Conservation (phyloP, 352 stramenopile genomes). For the Ochromonadaceae sp. region DNA sequence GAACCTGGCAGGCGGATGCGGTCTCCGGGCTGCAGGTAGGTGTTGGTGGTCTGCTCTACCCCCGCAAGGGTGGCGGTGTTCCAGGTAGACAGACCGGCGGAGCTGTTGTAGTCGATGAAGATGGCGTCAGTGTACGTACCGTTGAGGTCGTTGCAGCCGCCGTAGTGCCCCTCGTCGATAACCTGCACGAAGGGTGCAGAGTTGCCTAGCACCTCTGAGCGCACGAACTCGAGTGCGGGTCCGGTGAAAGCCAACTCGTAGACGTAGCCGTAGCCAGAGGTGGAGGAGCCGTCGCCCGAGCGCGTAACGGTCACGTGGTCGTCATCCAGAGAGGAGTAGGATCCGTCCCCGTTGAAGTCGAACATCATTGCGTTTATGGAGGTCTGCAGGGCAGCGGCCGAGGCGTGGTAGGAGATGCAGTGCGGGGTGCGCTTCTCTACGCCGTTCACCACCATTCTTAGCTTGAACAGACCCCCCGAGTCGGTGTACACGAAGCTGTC, state of each 20-base stretch:
- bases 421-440: slow-evolving; percentile 25
- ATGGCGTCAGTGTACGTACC: slow-evolving; percentile 31
- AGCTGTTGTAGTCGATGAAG: slow-evolving; percentile 17
- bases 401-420: slow-evolving; percentile 55
- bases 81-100: not conserved
- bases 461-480: slow-evolving; percentile 41
- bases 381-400: slow-evolving; percentile 46
- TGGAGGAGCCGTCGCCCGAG: slow-evolving; percentile 37
- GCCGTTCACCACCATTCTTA: slow-evolving; percentile 35
- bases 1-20: slow-evolving; percentile 27
- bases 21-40: slow-evolving; percentile 25
- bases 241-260: slow-evolving; percentile 38
- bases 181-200: slow-evolving; percentile 36
- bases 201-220: slow-evolving; percentile 35
- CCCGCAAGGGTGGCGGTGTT: not conserved
- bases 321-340: slow-evolving; percentile 35
- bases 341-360: slow-evolving; percentile 38
- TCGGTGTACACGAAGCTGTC: slow-evolving; percentile 25
- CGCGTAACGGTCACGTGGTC: slow-evolving; percentile 41
- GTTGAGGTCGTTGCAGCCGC: slow-evolving; percentile 42
- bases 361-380: slow-evolving; percentile 57
- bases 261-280: slow-evolving; percentile 45
- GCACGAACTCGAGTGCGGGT: slow-evolving; percentile 30
- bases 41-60: not conserved
- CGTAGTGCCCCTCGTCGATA: slow-evolving; percentile 34